Conservation (phyloP, 2,329 filamentous ascomycete genomes). For the Xylaria arbuscula region DNA sequence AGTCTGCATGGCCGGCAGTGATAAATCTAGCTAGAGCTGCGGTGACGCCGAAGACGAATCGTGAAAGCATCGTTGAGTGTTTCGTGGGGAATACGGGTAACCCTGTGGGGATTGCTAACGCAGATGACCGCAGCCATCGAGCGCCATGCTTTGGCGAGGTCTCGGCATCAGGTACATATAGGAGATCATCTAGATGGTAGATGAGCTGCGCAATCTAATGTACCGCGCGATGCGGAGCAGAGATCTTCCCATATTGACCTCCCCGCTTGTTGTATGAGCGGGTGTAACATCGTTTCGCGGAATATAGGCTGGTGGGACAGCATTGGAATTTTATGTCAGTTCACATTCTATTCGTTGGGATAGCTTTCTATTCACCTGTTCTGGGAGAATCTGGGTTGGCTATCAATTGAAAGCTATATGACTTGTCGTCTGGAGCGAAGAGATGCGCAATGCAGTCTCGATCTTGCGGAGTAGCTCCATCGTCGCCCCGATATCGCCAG, state of each 20-base stretch:
- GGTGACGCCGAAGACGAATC: conserved; percentile 20
- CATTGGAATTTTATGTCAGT: background rate
- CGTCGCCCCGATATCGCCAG: background rate
- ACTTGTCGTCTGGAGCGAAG: background rate
- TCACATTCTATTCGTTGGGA: background rate
- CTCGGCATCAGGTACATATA: conserved; percentile 34
- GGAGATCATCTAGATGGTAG: background rate
- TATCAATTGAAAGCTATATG: background rate
- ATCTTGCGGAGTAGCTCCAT: background rate
- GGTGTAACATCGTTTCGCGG: conserved; percentile 32
- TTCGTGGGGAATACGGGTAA: background rate
- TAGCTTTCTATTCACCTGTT: background rate
- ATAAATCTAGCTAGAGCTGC: conserved; percentile 20
- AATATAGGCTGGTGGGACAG: background rate
- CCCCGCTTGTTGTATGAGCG: conserved; percentile 39
- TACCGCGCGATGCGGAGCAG: conserved; percentile 42
- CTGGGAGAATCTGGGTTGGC: background rate
- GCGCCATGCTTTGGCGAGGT: conserved; percentile 16
- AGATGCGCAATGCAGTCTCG: background rate
- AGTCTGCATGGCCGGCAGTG: conserved; percentile 39
- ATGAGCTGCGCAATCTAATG: conserved; percentile 22
- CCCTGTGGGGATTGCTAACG: background rate
- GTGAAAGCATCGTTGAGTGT: conserved; percentile 15
- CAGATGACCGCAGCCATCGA: background rate
- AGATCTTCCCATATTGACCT: conserved; percentile 40